Conservation (phyloP, 768 basidiomycete species). For the Chlorophyllum brunneum region DNA sequence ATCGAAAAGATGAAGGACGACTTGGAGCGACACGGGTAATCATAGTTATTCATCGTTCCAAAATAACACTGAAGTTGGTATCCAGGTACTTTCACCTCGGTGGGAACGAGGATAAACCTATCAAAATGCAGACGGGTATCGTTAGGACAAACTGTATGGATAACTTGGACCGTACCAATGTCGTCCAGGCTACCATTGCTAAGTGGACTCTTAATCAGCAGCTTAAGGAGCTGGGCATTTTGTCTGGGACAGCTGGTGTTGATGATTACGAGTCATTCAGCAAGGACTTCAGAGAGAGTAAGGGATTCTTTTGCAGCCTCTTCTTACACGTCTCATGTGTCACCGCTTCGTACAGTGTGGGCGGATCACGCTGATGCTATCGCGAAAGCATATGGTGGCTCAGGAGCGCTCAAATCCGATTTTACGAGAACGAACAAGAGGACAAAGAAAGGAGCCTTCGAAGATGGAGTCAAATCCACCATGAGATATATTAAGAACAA, state of each 20-base stretch:
- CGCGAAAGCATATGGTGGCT: slow-evolving; percentile 88
- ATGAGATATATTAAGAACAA: slow-evolving; percentile 94
- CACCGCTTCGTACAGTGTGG: slow-evolving; percentile 66
- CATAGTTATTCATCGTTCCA: background rate
- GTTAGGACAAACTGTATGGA: slow-evolving; percentile 99
- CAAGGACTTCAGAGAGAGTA: slow-evolving; percentile 84
- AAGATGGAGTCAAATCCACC: slow-evolving; percentile 83
- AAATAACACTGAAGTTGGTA: background rate
- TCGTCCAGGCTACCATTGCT: slow-evolving; percentile 88
- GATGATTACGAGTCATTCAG: slow-evolving; percentile 82
- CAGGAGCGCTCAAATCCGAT: slow-evolving; percentile 94
- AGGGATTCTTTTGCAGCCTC: slow-evolving; percentile 23
- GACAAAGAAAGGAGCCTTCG: slow-evolving; percentile 71
- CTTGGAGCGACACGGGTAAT: slow-evolving; percentile 64
- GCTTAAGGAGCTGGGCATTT: slow-evolving; percentile 66
- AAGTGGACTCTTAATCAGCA: slow-evolving; percentile 82
- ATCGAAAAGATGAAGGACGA: slow-evolving; percentile 74
- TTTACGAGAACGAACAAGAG: slow-evolving; percentile 93
- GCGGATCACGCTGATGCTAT: slow-evolving; percentile 94
- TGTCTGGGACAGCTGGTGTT: slow-evolving; percentile 66
- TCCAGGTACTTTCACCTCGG: slow-evolving; percentile 77
- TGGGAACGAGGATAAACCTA: slow-evolving; percentile 37
- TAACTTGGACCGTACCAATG: slow-evolving; percentile 93
- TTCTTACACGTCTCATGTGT: background rate
- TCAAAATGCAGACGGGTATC: slow-evolving; percentile 65